These are phyloP conservation scores for Penicillium antarcticum DNA, from an alignment of 495 filamentous ascomycete genomes.

Conservation along the genomic window DNA sequence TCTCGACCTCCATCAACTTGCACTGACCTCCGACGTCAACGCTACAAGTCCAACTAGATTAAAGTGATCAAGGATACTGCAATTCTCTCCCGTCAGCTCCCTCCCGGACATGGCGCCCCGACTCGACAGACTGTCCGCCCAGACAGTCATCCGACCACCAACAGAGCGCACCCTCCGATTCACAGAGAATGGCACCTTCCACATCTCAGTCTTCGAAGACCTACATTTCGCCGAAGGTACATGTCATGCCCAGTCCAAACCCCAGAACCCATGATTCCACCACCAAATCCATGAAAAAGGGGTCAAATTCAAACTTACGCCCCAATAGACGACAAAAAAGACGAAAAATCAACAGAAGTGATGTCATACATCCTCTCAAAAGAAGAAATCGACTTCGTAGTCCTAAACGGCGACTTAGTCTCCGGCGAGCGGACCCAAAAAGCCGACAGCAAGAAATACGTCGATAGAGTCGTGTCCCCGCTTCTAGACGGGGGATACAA, in stretches of 20 bases:
- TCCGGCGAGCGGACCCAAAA: slow-evolving; percentile 62
- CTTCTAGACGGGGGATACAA: slow-evolving; percentile 47
- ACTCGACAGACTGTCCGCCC: not conserved
- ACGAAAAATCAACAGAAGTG: slow-evolving; percentile 55
- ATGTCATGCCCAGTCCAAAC: slow-evolving; percentile 1
- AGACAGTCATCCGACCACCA: not conserved
- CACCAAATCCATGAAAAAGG: not conserved
- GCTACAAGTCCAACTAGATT: no score
- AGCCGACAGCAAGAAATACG: slow-evolving; percentile 55
- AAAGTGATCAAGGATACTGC: no score
- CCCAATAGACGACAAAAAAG: slow-evolving; percentile 21
- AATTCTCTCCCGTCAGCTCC: not conserved
- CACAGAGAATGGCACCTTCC: slow-evolving; percentile 35
- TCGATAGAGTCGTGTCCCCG: slow-evolving; percentile 60
- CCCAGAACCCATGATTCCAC: no score
- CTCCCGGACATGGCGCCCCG: not conserved
- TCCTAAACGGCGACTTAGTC: slow-evolving; percentile 74
- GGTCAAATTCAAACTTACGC: not conserved
- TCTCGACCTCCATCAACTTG: no score
- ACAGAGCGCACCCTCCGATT: slow-evolving; percentile 19
- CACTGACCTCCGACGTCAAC: no score
- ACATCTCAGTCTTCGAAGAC: slow-evolving; percentile 62
- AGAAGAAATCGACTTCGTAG: slow-evolving; percentile 57
- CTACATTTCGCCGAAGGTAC: slow-evolving; percentile 67
- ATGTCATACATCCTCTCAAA: slow-evolving; percentile 58